Evolutionary conservation across 73 alveolate species (phyloP).

Genomic region (Breviolum minutum): DNA sequence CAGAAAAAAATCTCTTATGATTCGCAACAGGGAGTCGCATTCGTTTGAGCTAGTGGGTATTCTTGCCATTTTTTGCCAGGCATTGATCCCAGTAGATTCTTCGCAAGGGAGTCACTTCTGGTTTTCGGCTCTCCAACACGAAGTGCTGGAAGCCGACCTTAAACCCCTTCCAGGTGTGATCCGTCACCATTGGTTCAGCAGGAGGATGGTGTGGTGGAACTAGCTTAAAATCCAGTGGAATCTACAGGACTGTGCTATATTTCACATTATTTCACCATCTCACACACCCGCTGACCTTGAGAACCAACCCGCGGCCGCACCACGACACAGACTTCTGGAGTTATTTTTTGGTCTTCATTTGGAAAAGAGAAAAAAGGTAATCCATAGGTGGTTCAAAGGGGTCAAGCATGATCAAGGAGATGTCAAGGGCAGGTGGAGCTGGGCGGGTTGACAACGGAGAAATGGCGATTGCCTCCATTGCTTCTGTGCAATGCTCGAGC

Average conservation of each 20-base stretch:
- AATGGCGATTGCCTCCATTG: slow-evolving; percentile 11
- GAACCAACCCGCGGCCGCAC: background rate
- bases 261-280: no score
- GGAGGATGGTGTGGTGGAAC: no score
- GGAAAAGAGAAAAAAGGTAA: no score
- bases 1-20: no score
- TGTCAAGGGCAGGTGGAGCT: no score
- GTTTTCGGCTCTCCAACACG: background rate
- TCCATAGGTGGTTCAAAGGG: no score
- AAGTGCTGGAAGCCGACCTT: background rate
- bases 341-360: no score
- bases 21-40: no score
- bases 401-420: no score
- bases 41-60: no score
- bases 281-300: background rate
- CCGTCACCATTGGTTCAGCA: background rate
- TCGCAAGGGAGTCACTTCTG: slow-evolving; percentile 10
- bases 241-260: background rate
- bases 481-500: slow-evolving; percentile 30
- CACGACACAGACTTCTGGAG: no score
- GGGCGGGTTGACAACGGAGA: background rate
- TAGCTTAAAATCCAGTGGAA: background rate
- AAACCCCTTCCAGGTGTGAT: slow-evolving; percentile 19
- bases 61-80: no score
- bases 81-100: background rate